phyloP scores from a whole-genome alignment of 495 filamentous ascomycete genomes.

The Parathielavia appendiculata region DNA sequence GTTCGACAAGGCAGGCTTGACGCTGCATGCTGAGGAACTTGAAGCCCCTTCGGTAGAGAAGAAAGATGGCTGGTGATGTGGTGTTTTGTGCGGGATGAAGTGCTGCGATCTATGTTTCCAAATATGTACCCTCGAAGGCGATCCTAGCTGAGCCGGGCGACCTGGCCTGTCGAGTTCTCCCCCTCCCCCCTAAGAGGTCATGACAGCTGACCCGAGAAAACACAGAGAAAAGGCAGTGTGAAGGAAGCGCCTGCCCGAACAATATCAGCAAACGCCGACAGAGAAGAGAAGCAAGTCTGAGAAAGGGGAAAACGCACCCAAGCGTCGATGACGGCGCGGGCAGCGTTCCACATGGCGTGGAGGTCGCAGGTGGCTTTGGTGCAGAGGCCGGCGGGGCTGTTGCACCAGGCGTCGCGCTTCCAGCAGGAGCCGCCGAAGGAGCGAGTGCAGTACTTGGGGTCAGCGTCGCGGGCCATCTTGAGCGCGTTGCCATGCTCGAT shows the following conservation, averaged over 20 bases:
- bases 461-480: constrained; percentile 20
- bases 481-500: constrained; percentile 23
- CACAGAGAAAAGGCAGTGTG: neutral
- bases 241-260: neutral
- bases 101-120: constrained; percentile 13
- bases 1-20: neutral
- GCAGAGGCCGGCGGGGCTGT: constrained; percentile 29
- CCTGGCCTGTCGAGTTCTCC: neutral
- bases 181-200: neutral
- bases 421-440: constrained; percentile 15
- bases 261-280: neutral
- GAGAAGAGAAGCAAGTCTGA: neutral
- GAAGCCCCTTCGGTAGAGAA: neutral
- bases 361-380: constrained; percentile 36
- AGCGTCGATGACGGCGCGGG: constrained; percentile 31
- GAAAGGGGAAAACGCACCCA: constrained; percentile 18
- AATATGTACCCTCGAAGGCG: constrained; percentile 5
- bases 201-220: neutral
- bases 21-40: neutral
- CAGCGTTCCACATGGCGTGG: constrained; percentile 31
- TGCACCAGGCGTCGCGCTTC: constrained; percentile 28
- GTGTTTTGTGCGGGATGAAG: constrained; percentile 9
- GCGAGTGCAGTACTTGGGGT: constrained; percentile 11
- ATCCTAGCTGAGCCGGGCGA: neutral
- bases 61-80: constrained; percentile 4